These are phyloP conservation scores for Penicillium chermesinum DNA, from an alignment of 495 filamentous ascomycete species.

Conservation along the genomic window DNA sequence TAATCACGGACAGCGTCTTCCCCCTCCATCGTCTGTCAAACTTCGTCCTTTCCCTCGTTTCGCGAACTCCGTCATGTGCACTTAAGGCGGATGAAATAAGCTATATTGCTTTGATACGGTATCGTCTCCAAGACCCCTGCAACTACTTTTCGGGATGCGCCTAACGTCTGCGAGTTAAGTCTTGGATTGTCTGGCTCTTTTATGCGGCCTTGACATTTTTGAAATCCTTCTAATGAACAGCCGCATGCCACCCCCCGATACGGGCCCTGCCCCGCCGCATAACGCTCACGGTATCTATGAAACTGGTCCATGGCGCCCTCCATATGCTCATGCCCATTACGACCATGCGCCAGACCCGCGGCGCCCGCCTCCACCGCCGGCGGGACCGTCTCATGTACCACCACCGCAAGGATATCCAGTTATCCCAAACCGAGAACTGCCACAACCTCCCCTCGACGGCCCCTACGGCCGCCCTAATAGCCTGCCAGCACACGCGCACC, in stretches of 20 bases:
- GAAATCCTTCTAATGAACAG: slow-evolving; percentile 23
- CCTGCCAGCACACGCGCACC: slow-evolving; percentile 26
- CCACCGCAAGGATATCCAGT: slow-evolving; percentile 24
- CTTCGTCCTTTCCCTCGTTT: not conserved
- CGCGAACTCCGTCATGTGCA: slow-evolving; percentile 16
- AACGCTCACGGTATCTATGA: slow-evolving; percentile 29
- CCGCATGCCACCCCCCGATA: slow-evolving; percentile 33
- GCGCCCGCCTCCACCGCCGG: slow-evolving; percentile 20
- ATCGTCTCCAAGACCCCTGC: not conserved
- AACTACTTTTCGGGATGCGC: slow-evolving; percentile 4
- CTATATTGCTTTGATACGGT: slow-evolving; percentile 13
- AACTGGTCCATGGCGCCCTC: slow-evolving; percentile 27
- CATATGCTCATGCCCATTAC: slow-evolving; percentile 25
- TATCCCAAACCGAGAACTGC: slow-evolving; percentile 35
- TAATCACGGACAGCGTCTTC: slow-evolving; percentile 1
- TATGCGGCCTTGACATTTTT: slow-evolving; percentile 8
- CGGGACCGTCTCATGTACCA: slow-evolving; percentile 5
- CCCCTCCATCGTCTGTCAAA: not conserved
- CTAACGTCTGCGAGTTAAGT: slow-evolving; percentile 13
- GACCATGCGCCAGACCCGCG: slow-evolving; percentile 34
- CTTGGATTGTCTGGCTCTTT: slow-evolving; percentile 6
- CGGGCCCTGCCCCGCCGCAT: slow-evolving; percentile 23
- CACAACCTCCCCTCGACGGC: slow-evolving; percentile 34
- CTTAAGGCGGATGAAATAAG: slow-evolving; percentile 9
- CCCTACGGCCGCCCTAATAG: slow-evolving; percentile 35